phyloP scores from a whole-genome alignment of 805 yeast genomes.

The Schwanniomyces pseudopolymorphus region DNA sequence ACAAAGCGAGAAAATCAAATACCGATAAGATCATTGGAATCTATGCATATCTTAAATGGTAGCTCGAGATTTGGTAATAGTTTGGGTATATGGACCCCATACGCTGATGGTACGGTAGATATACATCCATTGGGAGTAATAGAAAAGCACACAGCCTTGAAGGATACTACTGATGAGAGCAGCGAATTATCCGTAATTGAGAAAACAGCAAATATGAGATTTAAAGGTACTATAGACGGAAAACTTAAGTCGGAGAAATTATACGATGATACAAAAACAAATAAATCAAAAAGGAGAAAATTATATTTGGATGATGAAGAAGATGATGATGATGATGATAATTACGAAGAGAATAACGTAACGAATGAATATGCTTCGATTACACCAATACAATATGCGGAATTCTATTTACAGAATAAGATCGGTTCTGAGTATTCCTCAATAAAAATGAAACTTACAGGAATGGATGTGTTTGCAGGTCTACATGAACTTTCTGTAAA shows the following conservation, averaged over 20 bases:
- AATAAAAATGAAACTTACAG: slow-evolving; percentile 48
- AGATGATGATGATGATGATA: slow-evolving; percentile 17
- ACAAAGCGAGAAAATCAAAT: slow-evolving; percentile 35
- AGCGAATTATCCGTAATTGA: slow-evolving; percentile 19
- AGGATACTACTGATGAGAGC: slow-evolving; percentile 5
- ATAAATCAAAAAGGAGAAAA: slow-evolving; percentile 5
- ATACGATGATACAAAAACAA: slow-evolving; percentile 34
- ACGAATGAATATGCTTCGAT: slow-evolving; percentile 47
- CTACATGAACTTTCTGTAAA: slow-evolving; percentile 60
- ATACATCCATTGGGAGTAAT: slow-evolving; percentile 56
- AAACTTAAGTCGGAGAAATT: slow-evolving; percentile 31
- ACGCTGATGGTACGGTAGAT: slow-evolving; percentile 69
- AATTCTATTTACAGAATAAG: slow-evolving; percentile 41
- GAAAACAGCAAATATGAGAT: slow-evolving; percentile 53
- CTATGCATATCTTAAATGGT: slow-evolving; percentile 60
- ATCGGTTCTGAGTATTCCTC: slow-evolving; percentile 14
- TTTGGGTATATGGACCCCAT: slow-evolving; percentile 70
- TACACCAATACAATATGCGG: slow-evolving; percentile 57
- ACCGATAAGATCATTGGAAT: slow-evolving; percentile 46
- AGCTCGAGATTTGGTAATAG: slow-evolving; percentile 60
- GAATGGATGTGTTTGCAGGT: slow-evolving; percentile 78
- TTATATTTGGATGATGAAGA: slow-evolving; percentile 11
- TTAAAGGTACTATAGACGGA: slow-evolving; percentile 56
- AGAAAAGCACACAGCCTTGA: slow-evolving; percentile 34
- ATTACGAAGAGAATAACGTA: slow-evolving; percentile 12